These are phyloP conservation scores for Rhizopogon vinicolor DNA, from an alignment of 768 basidiomycete species.

Conservation along the genomic window DNA sequence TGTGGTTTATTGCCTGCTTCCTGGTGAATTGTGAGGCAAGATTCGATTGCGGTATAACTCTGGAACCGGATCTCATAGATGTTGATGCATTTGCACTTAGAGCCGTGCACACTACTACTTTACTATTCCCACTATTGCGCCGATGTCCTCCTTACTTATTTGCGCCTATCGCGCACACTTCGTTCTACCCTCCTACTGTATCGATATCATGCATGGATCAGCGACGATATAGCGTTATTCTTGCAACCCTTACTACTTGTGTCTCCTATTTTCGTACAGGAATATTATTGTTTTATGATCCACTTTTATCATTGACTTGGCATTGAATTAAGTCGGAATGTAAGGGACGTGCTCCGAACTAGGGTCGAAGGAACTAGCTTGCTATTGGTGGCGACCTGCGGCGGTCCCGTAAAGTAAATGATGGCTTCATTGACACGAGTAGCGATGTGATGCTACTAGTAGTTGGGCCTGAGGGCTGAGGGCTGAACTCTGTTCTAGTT, in stretches of 20 bases:
- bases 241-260: not conserved
- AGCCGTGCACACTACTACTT: slow-evolving; percentile 12
- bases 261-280: not conserved
- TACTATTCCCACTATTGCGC: slow-evolving; percentile 13
- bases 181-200: slow-evolving; percentile 2
- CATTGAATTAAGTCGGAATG: not conserved
- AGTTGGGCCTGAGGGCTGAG: too few species aligned
- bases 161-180: slow-evolving; percentile 12
- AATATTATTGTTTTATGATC: slow-evolving; percentile 3
- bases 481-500: not conserved
- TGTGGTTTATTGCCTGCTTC: not conserved
- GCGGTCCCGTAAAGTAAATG: not conserved
- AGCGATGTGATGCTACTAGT: too few species aligned
- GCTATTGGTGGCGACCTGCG: not conserved
- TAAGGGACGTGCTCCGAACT: not conserved
- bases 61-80: not conserved
- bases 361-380: not conserved
- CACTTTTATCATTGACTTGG: not conserved
- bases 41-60: not conserved
- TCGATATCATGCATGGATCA: not conserved
- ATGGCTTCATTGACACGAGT: too few species aligned
- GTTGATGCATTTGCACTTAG: not conserved
- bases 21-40: not conserved
- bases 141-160: slow-evolving; percentile 1
- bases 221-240: slow-evolving; percentile 1